These are phyloP conservation scores for Coemansia brasiliensis DNA, from an alignment of 192 early-diverging fungal genomes.

Conservation along the genomic window DNA sequence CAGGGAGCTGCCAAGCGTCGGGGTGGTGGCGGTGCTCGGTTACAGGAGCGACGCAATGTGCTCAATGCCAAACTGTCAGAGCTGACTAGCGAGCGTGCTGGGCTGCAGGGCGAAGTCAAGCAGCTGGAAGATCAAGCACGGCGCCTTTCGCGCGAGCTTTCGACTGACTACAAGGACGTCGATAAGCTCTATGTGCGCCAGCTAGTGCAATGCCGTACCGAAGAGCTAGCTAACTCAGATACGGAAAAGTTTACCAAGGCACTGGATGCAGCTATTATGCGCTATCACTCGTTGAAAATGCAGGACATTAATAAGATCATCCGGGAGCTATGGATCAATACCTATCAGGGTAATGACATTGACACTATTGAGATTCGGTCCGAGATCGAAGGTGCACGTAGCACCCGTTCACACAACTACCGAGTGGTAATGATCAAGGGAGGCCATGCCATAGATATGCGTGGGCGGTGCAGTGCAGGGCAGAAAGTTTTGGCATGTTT, in stretches of 20 bases:
- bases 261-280: slow-evolving; percentile 83
- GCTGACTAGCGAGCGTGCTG: slow-evolving; percentile 46
- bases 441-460: slow-evolving; percentile 84
- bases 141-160: slow-evolving; percentile 62
- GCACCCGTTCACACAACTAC: slow-evolving; percentile 85
- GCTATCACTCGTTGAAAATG: slow-evolving; percentile 93
- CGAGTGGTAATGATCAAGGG: slow-evolving; percentile 92
- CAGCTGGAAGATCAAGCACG: slow-evolving; percentile 78
- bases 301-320: slow-evolving; percentile 96
- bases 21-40: slow-evolving; percentile 27
- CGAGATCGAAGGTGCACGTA: slow-evolving; percentile 71
- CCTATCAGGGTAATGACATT: slow-evolving; percentile 95
- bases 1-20: slow-evolving; percentile 15
- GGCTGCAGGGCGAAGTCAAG: slow-evolving; percentile 74
- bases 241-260: slow-evolving; percentile 84
- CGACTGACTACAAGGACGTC: slow-evolving; percentile 74
- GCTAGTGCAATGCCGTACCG: slow-evolving; percentile 72
- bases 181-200: slow-evolving; percentile 67
- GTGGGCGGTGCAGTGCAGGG: slow-evolving; percentile 93
- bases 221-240: slow-evolving; percentile 77
- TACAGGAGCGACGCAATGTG: slow-evolving; percentile 37
- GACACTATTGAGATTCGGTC: slow-evolving; percentile 95
- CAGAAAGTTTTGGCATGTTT: slow-evolving; percentile 96
- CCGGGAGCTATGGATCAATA: slow-evolving; percentile 93
- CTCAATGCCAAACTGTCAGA: slow-evolving; percentile 39